Base-by-base conservation (phyloP, 345 rosid species). In the Schrenkiella parvula region DNA sequence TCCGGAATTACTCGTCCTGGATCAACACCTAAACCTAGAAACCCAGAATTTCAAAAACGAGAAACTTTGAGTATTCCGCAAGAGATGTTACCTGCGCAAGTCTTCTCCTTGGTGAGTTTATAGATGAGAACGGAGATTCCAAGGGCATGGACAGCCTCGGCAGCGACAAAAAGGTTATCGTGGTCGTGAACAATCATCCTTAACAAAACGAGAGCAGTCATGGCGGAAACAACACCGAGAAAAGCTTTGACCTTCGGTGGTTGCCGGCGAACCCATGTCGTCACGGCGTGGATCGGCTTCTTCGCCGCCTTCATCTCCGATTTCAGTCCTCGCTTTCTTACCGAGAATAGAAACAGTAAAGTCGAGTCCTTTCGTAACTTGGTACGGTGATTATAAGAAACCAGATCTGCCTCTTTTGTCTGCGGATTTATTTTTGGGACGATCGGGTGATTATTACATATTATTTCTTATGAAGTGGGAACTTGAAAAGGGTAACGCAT, bases 51-150 rank as follows among this genome's bases (percentile, higher is more conserved):
- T 10, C 34, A 32, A 43, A 62, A 60, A 13, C 17, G 13, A 57
- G 1, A 35, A 56, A 12, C 0, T 26, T 32, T 56, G 44, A 43
- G 9, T 12, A 53, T 28, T 53, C 8, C 4, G 25, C 25, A 31
- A 31, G 22, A 31, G 8, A n/a, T 6, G 37, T 2, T 67, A 84
- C 98, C 98, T 5, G 97, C 96, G 70, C 98, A 91, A 58, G 95
- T 91, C 77, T 76, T 91, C 82, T 91, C 98, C 79, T 89, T 88
- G 67, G 80, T 85, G 76, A 93, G 91, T 83, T 93, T 93, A 53
- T 91, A 93, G 29, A 93, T 89, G 42, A 93, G 98, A 34, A 93
- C 89, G 58, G 80, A 79, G 83, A 89, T 93, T 11, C 98, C 97
- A 11, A 91, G 41, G 58, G 96, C 86, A 44, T 90, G 98, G 44